phyloP scores from a whole-genome alignment of 257 asterid species.

The Eustoma russellianum region DNA sequence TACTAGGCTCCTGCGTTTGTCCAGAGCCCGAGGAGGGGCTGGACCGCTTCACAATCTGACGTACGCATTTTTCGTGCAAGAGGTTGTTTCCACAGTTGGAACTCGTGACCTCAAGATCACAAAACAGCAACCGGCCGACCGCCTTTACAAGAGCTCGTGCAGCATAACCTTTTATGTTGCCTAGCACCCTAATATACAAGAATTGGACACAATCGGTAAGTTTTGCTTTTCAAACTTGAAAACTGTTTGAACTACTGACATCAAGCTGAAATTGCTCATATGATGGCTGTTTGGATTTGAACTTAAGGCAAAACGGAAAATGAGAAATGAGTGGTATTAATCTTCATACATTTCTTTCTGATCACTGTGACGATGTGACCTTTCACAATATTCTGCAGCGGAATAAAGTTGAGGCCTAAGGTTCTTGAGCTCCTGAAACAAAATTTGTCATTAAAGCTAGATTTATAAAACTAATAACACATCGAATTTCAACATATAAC shows the following conservation, averaged over 20 bases:
- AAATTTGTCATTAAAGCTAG: too few species aligned
- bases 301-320: not conserved
- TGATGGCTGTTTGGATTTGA: not conserved
- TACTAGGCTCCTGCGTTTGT: too few species aligned
- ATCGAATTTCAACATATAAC: too few species aligned
- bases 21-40: too few species aligned
- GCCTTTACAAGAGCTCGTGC: slow-evolving; percentile 90
- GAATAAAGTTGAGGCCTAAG: slow-evolving; percentile 89
- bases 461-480: too few species aligned
- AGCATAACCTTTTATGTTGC: slow-evolving; percentile 88
- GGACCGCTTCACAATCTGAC: too few species aligned
- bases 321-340: not conserved
- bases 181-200: slow-evolving; percentile 56
- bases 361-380: slow-evolving; percentile 77
- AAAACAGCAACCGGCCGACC: slow-evolving; percentile 58
- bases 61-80: too few species aligned
- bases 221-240: slow-evolving; percentile 3
- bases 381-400: slow-evolving; percentile 94
- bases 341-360: slow-evolving; percentile 79
- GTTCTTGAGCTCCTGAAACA: slow-evolving; percentile 78
- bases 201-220: not conserved
- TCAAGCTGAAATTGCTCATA: not conserved
- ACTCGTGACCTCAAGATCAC: too few species aligned
- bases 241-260: not conserved
- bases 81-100: too few species aligned